These are phyloP conservation scores for Austroboletus niveus DNA, from an alignment of 1,284 basidiomycete species.

Conservation along the genomic window DNA sequence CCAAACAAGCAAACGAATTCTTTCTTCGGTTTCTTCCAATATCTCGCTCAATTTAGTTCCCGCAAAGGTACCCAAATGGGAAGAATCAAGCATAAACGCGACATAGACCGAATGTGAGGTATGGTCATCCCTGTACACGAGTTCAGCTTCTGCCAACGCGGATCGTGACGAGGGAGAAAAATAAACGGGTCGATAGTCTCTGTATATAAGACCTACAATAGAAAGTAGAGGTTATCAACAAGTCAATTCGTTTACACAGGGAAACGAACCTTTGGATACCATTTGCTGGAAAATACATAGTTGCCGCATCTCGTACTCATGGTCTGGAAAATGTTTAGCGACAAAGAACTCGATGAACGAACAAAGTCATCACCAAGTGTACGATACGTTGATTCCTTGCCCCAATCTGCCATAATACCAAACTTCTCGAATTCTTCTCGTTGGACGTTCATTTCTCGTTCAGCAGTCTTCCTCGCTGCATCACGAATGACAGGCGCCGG, in stretches of 20 bases:
- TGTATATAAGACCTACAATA: constrained; percentile 72
- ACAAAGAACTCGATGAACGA: not conserved
- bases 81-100: constrained; percentile 58
- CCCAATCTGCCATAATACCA: constrained; percentile 95
- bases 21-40: constrained; percentile 22
- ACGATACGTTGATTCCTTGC: constrained; percentile 73
- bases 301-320: constrained; percentile 87
- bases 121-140: constrained; percentile 89
- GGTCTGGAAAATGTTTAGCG: constrained; percentile 50
- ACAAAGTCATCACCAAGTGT: constrained; percentile 64
- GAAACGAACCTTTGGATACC: constrained; percentile 72
- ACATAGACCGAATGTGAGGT: constrained; percentile 89
- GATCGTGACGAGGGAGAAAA: constrained; percentile 96
- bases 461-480: constrained; percentile 74
- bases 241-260: not conserved
- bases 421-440: constrained; percentile 79
- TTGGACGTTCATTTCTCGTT: constrained; percentile 76
- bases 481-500: constrained; percentile 65
- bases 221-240: not conserved
- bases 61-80: constrained; percentile 9
- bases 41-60: constrained; percentile 11
- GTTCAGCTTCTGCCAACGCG: constrained; percentile 93
- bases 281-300: constrained; percentile 85
- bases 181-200: constrained; percentile 88
- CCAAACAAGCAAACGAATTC: constrained; percentile 82